Base-by-base conservation (phyloP, 305 asterid species). In the Ajuga reptans region DNA sequence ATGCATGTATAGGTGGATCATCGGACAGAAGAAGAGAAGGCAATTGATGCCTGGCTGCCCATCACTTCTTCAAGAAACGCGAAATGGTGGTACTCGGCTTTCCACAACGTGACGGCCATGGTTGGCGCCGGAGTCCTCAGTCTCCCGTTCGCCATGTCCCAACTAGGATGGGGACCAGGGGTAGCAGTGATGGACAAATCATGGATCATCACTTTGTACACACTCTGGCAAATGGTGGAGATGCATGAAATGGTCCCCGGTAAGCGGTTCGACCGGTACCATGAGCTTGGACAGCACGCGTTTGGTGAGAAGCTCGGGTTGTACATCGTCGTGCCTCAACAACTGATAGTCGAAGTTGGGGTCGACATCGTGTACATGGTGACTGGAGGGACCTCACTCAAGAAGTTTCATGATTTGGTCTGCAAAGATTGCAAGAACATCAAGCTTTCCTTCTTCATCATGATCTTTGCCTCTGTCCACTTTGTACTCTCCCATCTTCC, bases 151-250 rank as follows among this genome's bases (percentile, higher is more conserved):
- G 97, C 96, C 84, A 91, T 91, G 97, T 16, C 97, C 6, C 60
- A 84, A 39, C 84, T 89, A 0, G 97, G 96, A 79, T 91, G 97
- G 92, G 96, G 96, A 21, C 96, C 96, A 9, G 96, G 96, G 4
- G 87, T 87, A 0, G 64, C 86, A 0, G 89, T 89, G 51, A 68
- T 91, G 84, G 75, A 89, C 4, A 16, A 87, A 64, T 89, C 96
- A 0, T 91, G 98, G 98, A 61, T 89, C 62, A 64, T 91, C 63
- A 91, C 98, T 2, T 54, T 89, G 2, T 91, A 89, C 80, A 91
- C 98, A 0, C 12, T 91, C n/a, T 91, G 98, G 98, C 98, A 91
- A 73, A 91, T 91, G 97, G 97, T 91, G 24, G 90, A 91, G 68
- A 91, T 91, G 98, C 98, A 91, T 5, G 96, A 91, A 50, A 89